Conservation (phyloP, 495 filamentous ascomycete genomes). For the Podospora didyma region DNA sequence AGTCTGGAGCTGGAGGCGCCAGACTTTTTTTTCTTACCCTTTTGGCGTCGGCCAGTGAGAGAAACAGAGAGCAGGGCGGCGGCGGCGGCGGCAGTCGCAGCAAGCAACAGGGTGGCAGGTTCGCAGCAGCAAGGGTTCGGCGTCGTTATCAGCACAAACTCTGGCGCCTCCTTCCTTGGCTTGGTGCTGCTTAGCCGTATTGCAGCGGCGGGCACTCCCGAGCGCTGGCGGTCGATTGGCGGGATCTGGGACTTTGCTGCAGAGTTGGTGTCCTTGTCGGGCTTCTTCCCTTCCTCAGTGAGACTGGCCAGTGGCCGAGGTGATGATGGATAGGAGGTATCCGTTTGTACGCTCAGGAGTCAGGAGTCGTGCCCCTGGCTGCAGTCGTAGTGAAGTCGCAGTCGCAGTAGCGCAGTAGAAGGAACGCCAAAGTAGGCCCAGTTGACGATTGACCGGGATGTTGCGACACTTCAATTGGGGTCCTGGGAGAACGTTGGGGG, state of each 20-base stretch:
- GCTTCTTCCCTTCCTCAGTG: no score
- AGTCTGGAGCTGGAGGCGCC: neutral
- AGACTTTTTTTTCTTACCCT: neutral
- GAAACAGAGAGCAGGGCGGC: conserved; percentile 1
- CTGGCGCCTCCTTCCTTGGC: neutral
- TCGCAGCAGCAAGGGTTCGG: neutral
- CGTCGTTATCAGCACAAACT: neutral
- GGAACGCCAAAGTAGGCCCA: no score
- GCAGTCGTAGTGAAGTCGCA: no score
- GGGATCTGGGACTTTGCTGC: neutral
- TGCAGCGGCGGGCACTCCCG: conserved; percentile 12
- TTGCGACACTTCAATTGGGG: no score
- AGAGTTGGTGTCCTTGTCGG: no score
- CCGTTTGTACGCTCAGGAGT: no score
- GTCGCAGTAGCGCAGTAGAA: no score
- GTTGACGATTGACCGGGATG: no score
- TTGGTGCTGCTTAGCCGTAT: neutral
- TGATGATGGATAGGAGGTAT: neutral
- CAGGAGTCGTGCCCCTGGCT: no score
- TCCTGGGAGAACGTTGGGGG: no score
- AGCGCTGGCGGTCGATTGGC: conserved; percentile 6
- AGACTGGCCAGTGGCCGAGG: no score
- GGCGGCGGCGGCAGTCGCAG: neutral
- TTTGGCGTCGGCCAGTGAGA: neutral
- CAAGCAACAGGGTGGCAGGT: neutral